A percentile compares a stretch with the other conserved stretches of the same genome.
phyloP scores from a whole-genome alignment of 495 filamentous ascomycete genomes.

The Glarea lozoyensis region DNA sequence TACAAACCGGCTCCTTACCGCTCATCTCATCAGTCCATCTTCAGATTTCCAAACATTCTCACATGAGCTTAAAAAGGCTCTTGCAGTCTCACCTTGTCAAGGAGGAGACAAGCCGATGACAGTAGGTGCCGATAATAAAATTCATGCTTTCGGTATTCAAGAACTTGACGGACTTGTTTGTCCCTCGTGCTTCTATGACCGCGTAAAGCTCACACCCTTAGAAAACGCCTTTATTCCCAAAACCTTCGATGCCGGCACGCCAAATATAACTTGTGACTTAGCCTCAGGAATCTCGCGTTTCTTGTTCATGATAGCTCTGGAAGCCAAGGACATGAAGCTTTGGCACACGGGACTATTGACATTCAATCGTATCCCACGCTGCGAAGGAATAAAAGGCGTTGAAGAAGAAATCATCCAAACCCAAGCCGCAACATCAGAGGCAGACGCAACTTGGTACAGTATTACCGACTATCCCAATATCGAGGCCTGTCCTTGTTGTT shows the following conservation, averaged over 20 bases:
- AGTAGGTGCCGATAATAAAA: neutral
- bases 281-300: neutral
- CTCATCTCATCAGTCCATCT: neutral
- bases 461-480: constrained; percentile 7
- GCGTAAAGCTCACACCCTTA: neutral
- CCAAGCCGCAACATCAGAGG: neutral
- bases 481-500: constrained; percentile 8
- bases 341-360: neutral
- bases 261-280: neutral
- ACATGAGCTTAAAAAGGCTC: neutral
- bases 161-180: neutral
- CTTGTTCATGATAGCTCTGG: neutral
- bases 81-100: neutral
- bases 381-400: neutral
- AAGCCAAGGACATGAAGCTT: neutral
- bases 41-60: neutral
- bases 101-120: neutral
- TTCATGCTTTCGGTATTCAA: neutral
- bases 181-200: neutral
- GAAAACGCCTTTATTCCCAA: neutral
- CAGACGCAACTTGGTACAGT: constrained; percentile 5
- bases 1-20: neutral
- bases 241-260: neutral
- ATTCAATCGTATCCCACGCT: neutral
- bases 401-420: neutral